phyloP scores from a whole-genome alignment of 441 rosid genomes.

The Adansonia gregorii region DNA sequence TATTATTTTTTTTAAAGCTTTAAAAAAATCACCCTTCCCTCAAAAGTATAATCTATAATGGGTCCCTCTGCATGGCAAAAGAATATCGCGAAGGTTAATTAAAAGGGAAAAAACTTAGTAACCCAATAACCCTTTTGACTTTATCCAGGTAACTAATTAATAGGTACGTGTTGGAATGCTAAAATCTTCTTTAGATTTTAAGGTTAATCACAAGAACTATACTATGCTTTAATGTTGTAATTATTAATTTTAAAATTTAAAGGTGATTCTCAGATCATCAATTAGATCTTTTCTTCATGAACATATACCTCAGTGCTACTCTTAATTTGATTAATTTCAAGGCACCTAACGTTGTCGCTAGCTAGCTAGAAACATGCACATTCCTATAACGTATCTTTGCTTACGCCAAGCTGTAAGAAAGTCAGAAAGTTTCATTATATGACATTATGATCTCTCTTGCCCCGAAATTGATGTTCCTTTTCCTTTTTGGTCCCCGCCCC shows the following conservation, averaged over 20 bases:
- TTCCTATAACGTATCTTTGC: not conserved
- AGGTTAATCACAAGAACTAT: not conserved
- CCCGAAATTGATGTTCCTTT: not conserved
- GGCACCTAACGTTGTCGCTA: not conserved
- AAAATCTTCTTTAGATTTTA: not conserved
- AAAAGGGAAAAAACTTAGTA: not conserved
- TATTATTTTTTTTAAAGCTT: not conserved
- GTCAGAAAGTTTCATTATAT: not conserved
- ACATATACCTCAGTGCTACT: not conserved
- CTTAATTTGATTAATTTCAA: not conserved
- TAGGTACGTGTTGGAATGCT: not conserved
- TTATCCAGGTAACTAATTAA: not conserved
- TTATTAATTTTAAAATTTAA: not conserved
- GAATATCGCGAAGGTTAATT: not conserved
- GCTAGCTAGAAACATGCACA: not conserved
- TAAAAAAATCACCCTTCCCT: not conserved
- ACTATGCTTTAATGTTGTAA: not conserved
- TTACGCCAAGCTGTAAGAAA: slow-evolving; percentile 1
- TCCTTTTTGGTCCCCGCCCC: not conserved
- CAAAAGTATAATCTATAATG: not conserved
- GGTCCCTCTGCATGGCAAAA: not conserved
- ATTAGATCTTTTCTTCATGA: not conserved
- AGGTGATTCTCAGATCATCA: not conserved
- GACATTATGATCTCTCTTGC: not conserved
- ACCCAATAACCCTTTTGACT: not conserved